A percentile compares a stretch with the other conserved stretches of the same genome.
Evolutionary conservation across 192 early-diverging fungal genomes (phyloP).

Genomic region (Linnemannia elongata): DNA sequence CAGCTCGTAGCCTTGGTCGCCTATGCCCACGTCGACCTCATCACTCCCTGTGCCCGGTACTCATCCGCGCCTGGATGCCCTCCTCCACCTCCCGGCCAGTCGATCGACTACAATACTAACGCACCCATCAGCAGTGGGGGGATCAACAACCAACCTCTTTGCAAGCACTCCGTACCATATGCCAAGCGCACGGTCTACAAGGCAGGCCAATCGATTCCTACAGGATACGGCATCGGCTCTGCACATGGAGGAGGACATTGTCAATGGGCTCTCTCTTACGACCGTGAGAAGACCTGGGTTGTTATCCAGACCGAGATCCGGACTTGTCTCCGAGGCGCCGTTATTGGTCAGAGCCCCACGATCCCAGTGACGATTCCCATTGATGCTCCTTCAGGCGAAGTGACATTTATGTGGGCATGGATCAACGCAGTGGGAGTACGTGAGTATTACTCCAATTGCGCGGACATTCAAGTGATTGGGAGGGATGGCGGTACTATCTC

Average conservation of each 20-base stretch:
- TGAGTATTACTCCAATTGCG: conserved; percentile 82
- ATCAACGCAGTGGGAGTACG: conserved; percentile 77
- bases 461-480: conserved; percentile 70
- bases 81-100: conserved; percentile 43
- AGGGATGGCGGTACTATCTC: conserved; percentile 51
- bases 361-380: conserved; percentile 51
- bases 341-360: not conserved
- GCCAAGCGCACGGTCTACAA: conserved; percentile 41
- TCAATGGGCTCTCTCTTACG: conserved; percentile 72
- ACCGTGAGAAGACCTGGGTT: conserved; percentile 70
- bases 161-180: conserved; percentile 61
- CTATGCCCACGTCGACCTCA: conserved; percentile 56
- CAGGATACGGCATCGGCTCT: conserved; percentile 62
- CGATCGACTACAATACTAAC: conserved; percentile 57
- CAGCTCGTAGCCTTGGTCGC: not conserved
- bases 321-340: conserved; percentile 49
- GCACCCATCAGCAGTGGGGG: conserved; percentile 46
- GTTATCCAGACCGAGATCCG: conserved; percentile 66
- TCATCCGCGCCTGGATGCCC: conserved; percentile 47
- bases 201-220: conserved; percentile 62
- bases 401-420: conserved; percentile 69
- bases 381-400: conserved; percentile 43
- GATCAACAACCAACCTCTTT: conserved; percentile 42
- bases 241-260: conserved; percentile 76
- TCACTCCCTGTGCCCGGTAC: conserved; percentile 54